These are phyloP conservation scores for Penicillium digitatum DNA, from an alignment of 2,329 filamentous ascomycete species.

Conservation along the genomic window DNA sequence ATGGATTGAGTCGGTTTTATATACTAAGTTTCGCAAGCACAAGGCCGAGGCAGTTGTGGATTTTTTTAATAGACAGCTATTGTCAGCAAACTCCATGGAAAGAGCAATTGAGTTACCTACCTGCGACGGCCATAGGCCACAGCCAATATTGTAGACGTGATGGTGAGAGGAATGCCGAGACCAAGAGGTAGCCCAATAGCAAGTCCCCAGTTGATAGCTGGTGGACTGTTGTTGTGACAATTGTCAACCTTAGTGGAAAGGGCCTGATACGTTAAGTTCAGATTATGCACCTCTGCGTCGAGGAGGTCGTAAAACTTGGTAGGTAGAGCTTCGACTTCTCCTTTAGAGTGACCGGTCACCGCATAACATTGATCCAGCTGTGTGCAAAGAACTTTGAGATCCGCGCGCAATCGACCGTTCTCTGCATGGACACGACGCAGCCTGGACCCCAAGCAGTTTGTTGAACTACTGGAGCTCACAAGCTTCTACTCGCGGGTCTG, in stretches of 20 bases:
- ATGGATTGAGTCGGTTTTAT: not conserved
- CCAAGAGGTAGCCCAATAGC: not conserved
- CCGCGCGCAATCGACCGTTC: not conserved
- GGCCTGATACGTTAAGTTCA: not conserved
- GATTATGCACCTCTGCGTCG: not conserved
- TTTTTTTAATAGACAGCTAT: not conserved
- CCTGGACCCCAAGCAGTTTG: too few relatives aligned
- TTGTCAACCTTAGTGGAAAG: not conserved
- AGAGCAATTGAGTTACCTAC: not conserved
- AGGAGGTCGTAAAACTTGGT: not conserved
- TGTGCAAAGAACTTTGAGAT: not conserved
- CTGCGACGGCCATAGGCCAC: not conserved
- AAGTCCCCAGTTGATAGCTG: not conserved
- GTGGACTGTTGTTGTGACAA: not conserved
- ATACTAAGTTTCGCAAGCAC: fast-evolving
- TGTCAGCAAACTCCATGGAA: not conserved
- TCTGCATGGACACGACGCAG: not conserved
- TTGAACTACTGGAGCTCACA: too few relatives aligned
- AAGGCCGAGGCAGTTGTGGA: not conserved
- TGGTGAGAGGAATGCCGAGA: not conserved
- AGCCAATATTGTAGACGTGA: not conserved
- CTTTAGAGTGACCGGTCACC: not conserved
- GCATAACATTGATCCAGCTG: not conserved
- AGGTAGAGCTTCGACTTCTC: not conserved
- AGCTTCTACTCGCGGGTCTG: too few relatives aligned